A percentile compares a stretch with the other conserved stretches of the same genome.
Evolutionary conservation across 139 green algal species (phyloP).

Genomic region (Trebouxia sp.): DNA sequence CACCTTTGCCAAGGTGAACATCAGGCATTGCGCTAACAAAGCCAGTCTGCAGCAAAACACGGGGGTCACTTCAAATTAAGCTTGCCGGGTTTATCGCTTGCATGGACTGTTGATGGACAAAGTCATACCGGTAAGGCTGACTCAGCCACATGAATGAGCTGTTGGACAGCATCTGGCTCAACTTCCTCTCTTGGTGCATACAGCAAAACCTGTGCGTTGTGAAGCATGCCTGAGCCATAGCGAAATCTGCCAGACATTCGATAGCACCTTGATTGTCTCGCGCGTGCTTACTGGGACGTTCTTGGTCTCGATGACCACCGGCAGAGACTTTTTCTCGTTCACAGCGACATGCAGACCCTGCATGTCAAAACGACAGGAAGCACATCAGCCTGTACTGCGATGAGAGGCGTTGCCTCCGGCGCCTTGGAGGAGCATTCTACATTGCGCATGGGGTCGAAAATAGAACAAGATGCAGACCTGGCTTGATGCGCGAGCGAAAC

Average conservation of each 20-base stretch:
- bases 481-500: background rate
- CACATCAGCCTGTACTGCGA: too few relatives aligned
- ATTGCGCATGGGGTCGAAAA: background rate
- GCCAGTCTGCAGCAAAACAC: conserved; percentile 23
- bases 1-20: conserved; percentile 48
- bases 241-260: background rate
- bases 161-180: conserved; percentile 38
- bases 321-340: conserved; percentile 19
- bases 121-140: conserved; percentile 36
- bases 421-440: background rate
- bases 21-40: conserved; percentile 52
- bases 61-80: background rate
- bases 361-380: too few relatives aligned
- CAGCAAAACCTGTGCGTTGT: conserved; percentile 29
- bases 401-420: too few relatives aligned
- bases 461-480: background rate
- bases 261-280: background rate
- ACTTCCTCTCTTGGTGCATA: conserved; percentile 38
- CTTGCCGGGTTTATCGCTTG: too few relatives aligned
- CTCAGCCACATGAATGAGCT: conserved; percentile 44
- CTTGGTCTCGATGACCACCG: conserved; percentile 27
- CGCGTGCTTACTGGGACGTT: conserved; percentile 27
- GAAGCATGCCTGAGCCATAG: background rate
- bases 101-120: too few relatives aligned
- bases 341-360: background rate